phyloP scores from a whole-genome alignment of 768 basidiomycete species.

The Kwoniella heveanensis region DNA sequence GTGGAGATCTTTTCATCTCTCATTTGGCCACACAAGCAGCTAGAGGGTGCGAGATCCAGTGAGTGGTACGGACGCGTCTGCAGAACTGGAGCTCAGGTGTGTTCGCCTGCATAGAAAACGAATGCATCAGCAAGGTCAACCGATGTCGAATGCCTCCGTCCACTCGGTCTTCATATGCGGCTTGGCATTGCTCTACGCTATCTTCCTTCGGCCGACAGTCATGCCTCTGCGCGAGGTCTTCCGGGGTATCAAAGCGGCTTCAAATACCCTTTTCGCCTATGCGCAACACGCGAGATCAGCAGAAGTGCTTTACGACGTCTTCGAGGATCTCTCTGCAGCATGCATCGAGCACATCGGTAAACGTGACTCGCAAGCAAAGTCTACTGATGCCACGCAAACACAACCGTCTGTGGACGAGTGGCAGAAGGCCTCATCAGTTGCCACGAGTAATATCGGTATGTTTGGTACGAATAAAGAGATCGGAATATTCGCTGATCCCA shows the following conservation, averaged over 20 bases:
- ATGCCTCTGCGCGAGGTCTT: slow-evolving; percentile 25
- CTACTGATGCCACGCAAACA: background rate
- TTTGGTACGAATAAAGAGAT: background rate
- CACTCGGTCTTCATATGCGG: slow-evolving; percentile 34
- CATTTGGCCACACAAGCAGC: slow-evolving; percentile 26
- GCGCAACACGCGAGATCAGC: slow-evolving; percentile 18
- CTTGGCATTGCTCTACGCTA: slow-evolving; percentile 27
- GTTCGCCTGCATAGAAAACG: slow-evolving; percentile 27
- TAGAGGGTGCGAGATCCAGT: slow-evolving; percentile 29
- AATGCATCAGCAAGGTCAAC: slow-evolving; percentile 23
- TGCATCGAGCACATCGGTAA: slow-evolving; percentile 27
- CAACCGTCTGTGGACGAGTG: slow-evolving; percentile 14
- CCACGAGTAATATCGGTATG: slow-evolving; percentile 24
- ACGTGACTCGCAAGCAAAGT: background rate
- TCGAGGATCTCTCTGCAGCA: slow-evolving; percentile 28
- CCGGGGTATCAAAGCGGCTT: slow-evolving; percentile 28
- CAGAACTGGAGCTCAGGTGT: no score
- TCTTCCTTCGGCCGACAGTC: slow-evolving; percentile 22
- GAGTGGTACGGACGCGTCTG: slow-evolving; percentile 6
- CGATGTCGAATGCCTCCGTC: slow-evolving; percentile 22
- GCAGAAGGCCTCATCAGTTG: slow-evolving; percentile 16
- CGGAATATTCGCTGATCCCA: background rate
- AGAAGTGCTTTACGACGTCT: slow-evolving; percentile 26
- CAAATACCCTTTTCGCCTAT: slow-evolving; percentile 30
- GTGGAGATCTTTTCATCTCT: slow-evolving; percentile 11